Conservation (phyloP, 305 asterid genomes). For the Vinca major region DNA sequence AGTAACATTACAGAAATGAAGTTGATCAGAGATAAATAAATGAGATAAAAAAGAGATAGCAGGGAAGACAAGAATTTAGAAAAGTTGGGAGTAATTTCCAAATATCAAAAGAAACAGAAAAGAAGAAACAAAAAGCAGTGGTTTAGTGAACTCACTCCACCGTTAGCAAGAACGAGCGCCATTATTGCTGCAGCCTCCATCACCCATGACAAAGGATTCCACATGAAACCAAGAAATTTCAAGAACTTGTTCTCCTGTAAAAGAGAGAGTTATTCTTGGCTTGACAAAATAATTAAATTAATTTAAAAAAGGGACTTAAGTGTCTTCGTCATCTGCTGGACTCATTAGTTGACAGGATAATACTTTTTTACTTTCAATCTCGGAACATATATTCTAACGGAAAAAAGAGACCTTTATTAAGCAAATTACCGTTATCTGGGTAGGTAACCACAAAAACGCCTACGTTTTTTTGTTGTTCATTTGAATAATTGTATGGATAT, state of each 20-base stretch:
- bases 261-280: background rate
- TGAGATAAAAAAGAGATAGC: too few relatives aligned
- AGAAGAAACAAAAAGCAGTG: too few relatives aligned
- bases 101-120: too few relatives aligned
- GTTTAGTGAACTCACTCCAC: constrained; percentile 19
- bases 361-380: too few relatives aligned
- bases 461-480: background rate
- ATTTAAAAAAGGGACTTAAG: background rate
- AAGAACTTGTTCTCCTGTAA: constrained; percentile 21
- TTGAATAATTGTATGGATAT: background rate
- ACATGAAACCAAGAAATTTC: constrained; percentile 26
- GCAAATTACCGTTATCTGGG: too few relatives aligned
- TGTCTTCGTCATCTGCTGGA: background rate
- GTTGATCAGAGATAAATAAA: background rate
- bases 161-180: constrained; percentile 22
- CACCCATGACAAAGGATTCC: constrained; percentile 29
- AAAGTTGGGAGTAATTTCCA: background rate
- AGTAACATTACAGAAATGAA: background rate
- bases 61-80: background rate
- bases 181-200: constrained; percentile 27
- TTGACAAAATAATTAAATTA: too few relatives aligned
- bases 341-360: background rate
- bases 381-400: too few relatives aligned
- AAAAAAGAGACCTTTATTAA: too few relatives aligned
- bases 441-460: background rate